phyloP scores from a whole-genome alignment of 2,329 filamentous ascomycete species.

The Fusarium sulawesiense region DNA sequence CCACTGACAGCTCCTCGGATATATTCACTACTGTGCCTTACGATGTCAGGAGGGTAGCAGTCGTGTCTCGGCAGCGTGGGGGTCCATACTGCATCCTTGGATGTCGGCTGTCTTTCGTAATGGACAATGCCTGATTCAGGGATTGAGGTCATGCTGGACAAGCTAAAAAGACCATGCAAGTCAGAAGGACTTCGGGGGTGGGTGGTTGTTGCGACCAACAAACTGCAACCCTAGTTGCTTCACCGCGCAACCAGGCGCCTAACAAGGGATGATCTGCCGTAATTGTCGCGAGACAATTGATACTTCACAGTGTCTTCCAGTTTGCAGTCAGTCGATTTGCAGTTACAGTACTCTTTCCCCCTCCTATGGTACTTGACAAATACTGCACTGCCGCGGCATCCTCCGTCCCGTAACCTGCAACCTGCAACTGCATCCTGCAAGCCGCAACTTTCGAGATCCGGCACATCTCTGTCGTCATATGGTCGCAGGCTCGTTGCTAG shows the following conservation, averaged over 20 bases:
- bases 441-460: constrained; percentile 19
- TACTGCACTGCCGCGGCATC: constrained; percentile 33
- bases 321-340: neutral
- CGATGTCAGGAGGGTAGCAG: constrained; percentile 26
- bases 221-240: constrained; percentile 1
- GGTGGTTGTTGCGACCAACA: constrained; percentile 22
- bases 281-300: constrained; percentile 42
- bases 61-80: constrained; percentile 44
- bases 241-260: constrained; percentile 10
- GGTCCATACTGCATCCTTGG: constrained; percentile 28
- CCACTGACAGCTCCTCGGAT: constrained; percentile 11
- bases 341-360: neutral
- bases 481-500: constrained; percentile 3
- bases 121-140: constrained; percentile 41
- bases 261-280: constrained; percentile 38
- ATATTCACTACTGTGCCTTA: constrained; percentile 7
- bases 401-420: constrained; percentile 7
- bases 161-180: constrained; percentile 42
- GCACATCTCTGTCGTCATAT: constrained; percentile 25
- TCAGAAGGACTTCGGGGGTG: constrained; percentile 43
- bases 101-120: constrained; percentile 31
- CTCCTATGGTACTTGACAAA: constrained; percentile 22
- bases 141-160: constrained; percentile 36
- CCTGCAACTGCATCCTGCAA: neutral
- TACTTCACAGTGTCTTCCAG: constrained; percentile 24